Evolutionary conservation across 2,329 filamentous ascomycete species (phyloP), one percentile per base, ranked within the genome.

Genomic region (Colletotrichum cereale): DNA sequence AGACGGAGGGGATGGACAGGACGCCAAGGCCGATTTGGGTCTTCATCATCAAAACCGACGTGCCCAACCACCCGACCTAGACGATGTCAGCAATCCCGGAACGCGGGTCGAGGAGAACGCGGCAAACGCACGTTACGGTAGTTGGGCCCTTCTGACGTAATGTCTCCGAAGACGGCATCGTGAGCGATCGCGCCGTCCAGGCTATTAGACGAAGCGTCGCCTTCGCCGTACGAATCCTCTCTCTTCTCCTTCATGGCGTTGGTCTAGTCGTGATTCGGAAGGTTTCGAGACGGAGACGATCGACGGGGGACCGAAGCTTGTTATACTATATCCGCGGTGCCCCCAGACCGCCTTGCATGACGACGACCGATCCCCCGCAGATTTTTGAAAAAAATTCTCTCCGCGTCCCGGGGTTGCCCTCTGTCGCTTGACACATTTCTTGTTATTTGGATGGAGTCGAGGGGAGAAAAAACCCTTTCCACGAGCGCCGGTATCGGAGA

Each of bases 1-100:
- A 85, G 0, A 81, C 80, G 10, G 77, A 73, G 0, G 85, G 85
- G 36, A 87, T 85, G 0, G 84, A 84, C 16, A 87, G 80, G 18
- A 87, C 84, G 24, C 83, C 77, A 2, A 85, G 80, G 24, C 83
- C 83, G 31, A 85, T 80, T 66, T 84, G 82, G 1, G 80, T 82
- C 75, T 85, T 85, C 75, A 84, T 80, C 83, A 84, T 85, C 24
- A 85, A 76, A 21, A 79, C 80, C 1, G 78, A 75, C 21, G 84
- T 84, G 12, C 82, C 83, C 0, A 82, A 52, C 83, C 82, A 85
- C 57, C 82, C 82, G 57, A 84, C 80, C 81, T 80, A 26, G 34
- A 77, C 75, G 1, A 2, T 29, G 66, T 67, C 38, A 67, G 31
- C 40, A 55, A 16, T 2, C 3, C 6, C 0, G 4, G 10, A 10